phyloP scores from a whole-genome alignment of 805 yeast species.

The Ogataea allantospora region DNA sequence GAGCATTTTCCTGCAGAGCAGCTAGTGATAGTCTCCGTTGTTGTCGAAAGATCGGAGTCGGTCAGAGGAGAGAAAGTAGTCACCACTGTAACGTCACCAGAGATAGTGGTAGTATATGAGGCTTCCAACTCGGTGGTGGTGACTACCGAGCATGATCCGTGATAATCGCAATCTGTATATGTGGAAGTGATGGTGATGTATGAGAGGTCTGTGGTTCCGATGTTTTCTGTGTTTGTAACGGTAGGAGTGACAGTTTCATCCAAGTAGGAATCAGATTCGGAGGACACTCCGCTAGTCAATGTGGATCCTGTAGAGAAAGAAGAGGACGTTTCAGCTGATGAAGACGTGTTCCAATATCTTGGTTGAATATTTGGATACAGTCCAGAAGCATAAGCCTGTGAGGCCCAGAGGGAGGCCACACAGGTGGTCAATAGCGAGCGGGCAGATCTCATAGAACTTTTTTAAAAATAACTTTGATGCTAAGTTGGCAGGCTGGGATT shows the following conservation, averaged over 20 bases:
- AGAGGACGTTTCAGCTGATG: conserved; percentile 7
- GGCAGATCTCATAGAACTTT: conserved; percentile 6
- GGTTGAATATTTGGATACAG: conserved; percentile 11
- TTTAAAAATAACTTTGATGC: background rate
- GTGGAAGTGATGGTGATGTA: conserved; percentile 23
- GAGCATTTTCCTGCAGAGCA: conserved; percentile 26
- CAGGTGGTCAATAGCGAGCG: conserved; percentile 10
- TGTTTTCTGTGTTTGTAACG: conserved; percentile 14
- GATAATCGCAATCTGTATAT: conserved; percentile 19
- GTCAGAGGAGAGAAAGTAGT: conserved; percentile 21
- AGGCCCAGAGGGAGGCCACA: conserved; percentile 6
- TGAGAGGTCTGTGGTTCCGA: conserved; percentile 13
- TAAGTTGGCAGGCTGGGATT: background rate
- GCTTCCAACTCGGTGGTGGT: conserved; percentile 27
- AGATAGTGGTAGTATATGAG: conserved; percentile 25
- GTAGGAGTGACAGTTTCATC: conserved; percentile 21
- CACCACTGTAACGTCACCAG: conserved; percentile 21
- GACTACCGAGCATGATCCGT: conserved; percentile 23
- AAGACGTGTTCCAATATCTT: conserved; percentile 23
- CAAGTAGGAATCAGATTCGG: conserved; percentile 8
- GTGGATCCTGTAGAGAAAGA: conserved; percentile 22
- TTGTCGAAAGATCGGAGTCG: conserved; percentile 3
- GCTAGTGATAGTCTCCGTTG: conserved; percentile 17
- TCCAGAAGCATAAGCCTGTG: conserved; percentile 13
- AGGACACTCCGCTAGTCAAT: conserved; percentile 11